Base-by-base conservation (phyloP, 768 basidiomycete genomes). In the Pluteus cervinus region DNA sequence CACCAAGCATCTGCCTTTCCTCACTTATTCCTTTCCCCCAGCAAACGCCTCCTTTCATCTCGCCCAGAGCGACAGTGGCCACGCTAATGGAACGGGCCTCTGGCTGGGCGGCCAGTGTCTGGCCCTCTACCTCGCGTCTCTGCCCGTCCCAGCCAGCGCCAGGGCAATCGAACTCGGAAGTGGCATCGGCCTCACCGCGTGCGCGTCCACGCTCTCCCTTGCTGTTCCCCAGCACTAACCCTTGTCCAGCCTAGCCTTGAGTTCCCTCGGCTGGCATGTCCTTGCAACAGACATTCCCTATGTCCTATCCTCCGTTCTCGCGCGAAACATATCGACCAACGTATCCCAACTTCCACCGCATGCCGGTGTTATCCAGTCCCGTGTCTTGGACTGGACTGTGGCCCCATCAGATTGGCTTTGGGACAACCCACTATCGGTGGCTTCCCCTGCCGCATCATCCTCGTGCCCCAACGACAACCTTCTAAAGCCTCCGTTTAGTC, bases 21-120 rank as follows among this genome's bases (percentile, higher is more conserved):
- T 86, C 39, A n/a, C 33, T 5, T 69, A 71, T 50, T 53, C 65
- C n/a, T 73, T 63, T 44, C 48, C 31, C 8, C n/a, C n/a, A n/a
- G n/a, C n/a, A n/a, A 36, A 38, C 14, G 42, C 46, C 37, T 31
- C 48, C 11, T 80, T 85, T 45, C 41, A 47, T 15, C 69, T 86
- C 36, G n/a, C 54, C 2, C 83, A 86, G 61, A 63, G 54, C 29
- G 64, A 75, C 55, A 69, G 84, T 49, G 79, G 82, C 28, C 49
- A 57, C 11, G 75, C 80, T 17, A 90, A 85, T 42, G 89, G 89
- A 12, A 89, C 86, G 3, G 76, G 84, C 2, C 75, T 91, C 35
- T 91, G 89, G 89, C 76, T 90, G 36, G 79, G 77, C 28, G 84
- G 79, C 1, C 88, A 93, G 57, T 72, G 83, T 52, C 70, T 91